Conservation (phyloP, 495 filamentous ascomycete genomes). For the Penicillium fimorum region DNA sequence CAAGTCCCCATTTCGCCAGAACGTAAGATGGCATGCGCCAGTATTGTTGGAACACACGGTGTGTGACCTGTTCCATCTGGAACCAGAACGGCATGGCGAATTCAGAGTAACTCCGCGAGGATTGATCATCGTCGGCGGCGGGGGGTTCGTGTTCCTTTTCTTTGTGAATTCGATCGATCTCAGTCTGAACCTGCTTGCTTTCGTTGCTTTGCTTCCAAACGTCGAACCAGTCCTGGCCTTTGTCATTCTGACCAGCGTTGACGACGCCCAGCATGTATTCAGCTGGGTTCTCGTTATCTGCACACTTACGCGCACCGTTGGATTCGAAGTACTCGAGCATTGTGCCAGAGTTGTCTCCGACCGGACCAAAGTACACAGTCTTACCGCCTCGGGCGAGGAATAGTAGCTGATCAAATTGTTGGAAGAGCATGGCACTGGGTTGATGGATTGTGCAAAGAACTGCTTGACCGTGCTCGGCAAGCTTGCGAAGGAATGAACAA, state of each 20-base stretch:
- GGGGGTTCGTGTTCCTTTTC: slow-evolving; percentile 46
- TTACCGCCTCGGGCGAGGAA: slow-evolving; percentile 76
- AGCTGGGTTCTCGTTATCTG: slow-evolving; percentile 69
- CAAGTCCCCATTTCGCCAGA: slow-evolving; percentile 31
- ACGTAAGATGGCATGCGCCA: slow-evolving; percentile 56
- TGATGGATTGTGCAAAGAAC: slow-evolving; percentile 96
- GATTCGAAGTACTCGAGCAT: slow-evolving; percentile 74
- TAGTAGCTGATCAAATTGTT: slow-evolving; percentile 83
- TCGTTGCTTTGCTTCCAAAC: slow-evolving; percentile 73
- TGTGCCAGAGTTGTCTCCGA: slow-evolving; percentile 69
- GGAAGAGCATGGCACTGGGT: slow-evolving; percentile 86
- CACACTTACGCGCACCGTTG: slow-evolving; percentile 66
- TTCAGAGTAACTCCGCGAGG: slow-evolving; percentile 24
- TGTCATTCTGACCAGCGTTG: slow-evolving; percentile 21
- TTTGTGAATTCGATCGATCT: slow-evolving; percentile 63
- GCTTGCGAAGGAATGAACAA: slow-evolving; percentile 70
- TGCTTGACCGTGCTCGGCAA: slow-evolving; percentile 84
- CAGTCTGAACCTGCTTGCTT: slow-evolving; percentile 58
- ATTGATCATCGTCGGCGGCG: slow-evolving; percentile 19
- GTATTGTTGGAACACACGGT: slow-evolving; percentile 49
- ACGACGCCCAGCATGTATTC: slow-evolving; percentile 92
- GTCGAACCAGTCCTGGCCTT: slow-evolving; percentile 67
- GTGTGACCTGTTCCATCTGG: slow-evolving; percentile 48
- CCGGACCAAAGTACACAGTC: slow-evolving; percentile 84
- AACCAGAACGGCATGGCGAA: slow-evolving; percentile 50